phyloP scores from a whole-genome alignment of 208 protist species.

The Phytomonas sp. region DNA sequence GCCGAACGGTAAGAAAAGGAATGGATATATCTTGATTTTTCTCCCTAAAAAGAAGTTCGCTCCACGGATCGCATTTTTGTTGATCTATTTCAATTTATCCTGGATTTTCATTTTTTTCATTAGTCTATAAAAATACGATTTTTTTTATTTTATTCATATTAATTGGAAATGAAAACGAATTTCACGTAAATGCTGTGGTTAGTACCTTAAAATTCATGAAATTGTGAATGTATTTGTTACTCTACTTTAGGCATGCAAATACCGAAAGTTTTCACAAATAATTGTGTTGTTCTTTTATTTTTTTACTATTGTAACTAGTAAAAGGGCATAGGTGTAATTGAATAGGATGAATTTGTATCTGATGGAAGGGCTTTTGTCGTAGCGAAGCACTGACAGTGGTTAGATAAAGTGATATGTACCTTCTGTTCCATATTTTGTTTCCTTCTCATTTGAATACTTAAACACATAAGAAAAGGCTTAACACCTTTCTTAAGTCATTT shows the following conservation, averaged over 20 bases:
- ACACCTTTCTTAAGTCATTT: neutral
- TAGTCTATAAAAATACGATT: neutral
- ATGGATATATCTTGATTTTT: neutral
- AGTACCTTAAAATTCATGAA: no score
- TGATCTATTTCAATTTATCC: neutral
- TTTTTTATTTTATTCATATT: conserved; percentile 1
- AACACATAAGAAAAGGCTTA: neutral
- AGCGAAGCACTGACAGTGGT: no score
- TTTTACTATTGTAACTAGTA: conserved; percentile 1
- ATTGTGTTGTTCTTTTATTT: conserved; percentile 5
- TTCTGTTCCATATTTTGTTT: neutral
- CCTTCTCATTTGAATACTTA: neutral
- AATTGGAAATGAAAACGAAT: no score
- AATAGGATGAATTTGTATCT: neutral
- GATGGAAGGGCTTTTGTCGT: neutral
- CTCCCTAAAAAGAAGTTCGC: neutral
- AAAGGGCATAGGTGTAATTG: neutral
- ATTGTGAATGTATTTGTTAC: neutral
- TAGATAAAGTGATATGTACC: neutral
- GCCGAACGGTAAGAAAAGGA: neutral
- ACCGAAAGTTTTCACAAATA: conserved; percentile 1
- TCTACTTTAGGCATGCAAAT: neutral
- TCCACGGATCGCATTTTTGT: neutral
- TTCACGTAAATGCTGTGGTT: no score
- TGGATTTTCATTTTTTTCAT: neutral